Conservation (phyloP, 2,329 filamentous ascomycete species). For the Colletotrichum tamarilloi region DNA sequence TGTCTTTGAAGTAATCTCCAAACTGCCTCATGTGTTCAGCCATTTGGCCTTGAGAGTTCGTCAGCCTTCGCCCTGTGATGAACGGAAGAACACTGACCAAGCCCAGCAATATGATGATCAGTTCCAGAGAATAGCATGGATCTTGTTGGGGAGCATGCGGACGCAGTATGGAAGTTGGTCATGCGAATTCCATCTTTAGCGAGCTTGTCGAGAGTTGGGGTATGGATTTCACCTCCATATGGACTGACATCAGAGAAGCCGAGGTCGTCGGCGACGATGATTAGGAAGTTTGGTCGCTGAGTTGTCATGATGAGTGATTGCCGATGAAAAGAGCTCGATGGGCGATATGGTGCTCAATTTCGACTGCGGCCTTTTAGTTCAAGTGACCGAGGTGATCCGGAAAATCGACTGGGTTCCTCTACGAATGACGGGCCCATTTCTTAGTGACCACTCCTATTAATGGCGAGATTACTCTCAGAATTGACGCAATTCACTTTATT, state of each 20-base stretch:
- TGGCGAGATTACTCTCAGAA: no score
- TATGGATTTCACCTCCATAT: conserved; percentile 47
- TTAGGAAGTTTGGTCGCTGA: conserved; percentile 45
- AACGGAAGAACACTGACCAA: conserved; percentile 39
- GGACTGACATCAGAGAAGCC: conserved; percentile 46
- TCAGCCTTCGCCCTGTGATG: neutral
- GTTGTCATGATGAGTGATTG: conserved; percentile 8
- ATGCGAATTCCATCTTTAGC: conserved; percentile 61
- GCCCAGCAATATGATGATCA: conserved; percentile 64
- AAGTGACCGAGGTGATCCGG: no score
- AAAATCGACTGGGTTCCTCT: no score
- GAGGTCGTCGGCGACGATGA: conserved; percentile 49
- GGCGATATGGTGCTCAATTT: no score
- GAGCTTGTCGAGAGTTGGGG: conserved; percentile 50
- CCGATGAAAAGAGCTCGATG: neutral
- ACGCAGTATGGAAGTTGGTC: conserved; percentile 68
- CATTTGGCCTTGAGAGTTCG: conserved; percentile 49
- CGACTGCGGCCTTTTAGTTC: no score
- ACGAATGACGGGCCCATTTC: no score
- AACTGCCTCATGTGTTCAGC: conserved; percentile 50
- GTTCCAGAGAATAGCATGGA: conserved; percentile 71
- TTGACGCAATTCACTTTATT: no score
- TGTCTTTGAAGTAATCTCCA: conserved; percentile 26
- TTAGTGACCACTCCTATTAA: no score
- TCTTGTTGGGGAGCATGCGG: conserved; percentile 67